These are phyloP conservation scores for Symmetrospora coprosmae DNA, from an alignment of 768 basidiomycete genomes.

Conservation along the genomic window DNA sequence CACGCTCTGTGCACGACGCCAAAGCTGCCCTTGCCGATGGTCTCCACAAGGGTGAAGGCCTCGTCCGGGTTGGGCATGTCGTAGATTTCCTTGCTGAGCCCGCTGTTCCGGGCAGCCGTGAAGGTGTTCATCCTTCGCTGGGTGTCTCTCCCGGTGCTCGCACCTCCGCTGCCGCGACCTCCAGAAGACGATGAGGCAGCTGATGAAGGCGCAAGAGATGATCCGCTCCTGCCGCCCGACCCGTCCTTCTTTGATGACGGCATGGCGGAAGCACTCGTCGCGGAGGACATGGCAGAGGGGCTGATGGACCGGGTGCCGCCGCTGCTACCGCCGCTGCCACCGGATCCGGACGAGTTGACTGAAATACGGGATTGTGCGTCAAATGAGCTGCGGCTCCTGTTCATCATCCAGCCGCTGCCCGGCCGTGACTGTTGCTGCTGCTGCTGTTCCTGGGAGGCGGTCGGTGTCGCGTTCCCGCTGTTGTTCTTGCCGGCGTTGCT, in stretches of 20 bases:
- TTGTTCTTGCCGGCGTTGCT: neutral
- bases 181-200: neutral
- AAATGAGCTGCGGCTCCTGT: neutral
- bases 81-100: no score
- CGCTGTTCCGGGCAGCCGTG: no score
- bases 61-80: conserved; percentile 18
- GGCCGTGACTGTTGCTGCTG: no score
- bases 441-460: neutral
- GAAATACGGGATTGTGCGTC: neutral
- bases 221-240: neutral
- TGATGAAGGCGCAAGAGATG: neutral
- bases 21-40: conserved; percentile 13
- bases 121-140: no score
- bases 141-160: no score
- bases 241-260: no score
- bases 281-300: no score
- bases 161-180: no score
- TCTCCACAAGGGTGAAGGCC: conserved; percentile 10
- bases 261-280: no score
- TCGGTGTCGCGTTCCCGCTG: neutral
- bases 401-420: neutral
- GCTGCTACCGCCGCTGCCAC: neutral
- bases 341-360: neutral
- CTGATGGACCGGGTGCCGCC: neutral
- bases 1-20: conserved; percentile 15